These are phyloP conservation scores for Typha latifolia DNA, from an alignment of 176 grass and related monocot genomes.

Conservation along the genomic window DNA sequence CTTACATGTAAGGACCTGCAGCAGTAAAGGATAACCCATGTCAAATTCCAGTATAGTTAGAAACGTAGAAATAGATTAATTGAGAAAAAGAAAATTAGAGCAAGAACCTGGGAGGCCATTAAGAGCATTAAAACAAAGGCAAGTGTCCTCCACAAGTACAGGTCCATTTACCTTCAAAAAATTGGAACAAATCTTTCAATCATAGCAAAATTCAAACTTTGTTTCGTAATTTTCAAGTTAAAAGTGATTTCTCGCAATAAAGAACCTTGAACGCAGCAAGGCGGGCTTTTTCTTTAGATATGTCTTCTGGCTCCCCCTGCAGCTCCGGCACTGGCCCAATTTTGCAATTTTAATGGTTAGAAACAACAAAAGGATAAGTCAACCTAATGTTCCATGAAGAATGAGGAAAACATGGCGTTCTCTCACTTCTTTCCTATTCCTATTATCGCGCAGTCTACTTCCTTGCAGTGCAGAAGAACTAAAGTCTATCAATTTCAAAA, in stretches of 20 bases:
- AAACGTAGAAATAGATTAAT: slow-evolving; percentile 18
- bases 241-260: background rate
- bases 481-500: no score
- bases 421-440: background rate
- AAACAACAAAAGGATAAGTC: background rate
- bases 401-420: background rate
- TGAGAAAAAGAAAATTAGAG: slow-evolving; percentile 14
- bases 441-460: no score
- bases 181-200: background rate
- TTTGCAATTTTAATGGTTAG: background rate
- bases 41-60: slow-evolving; percentile 3
- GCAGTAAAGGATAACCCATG: no score
- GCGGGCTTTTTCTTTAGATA: slow-evolving; percentile 93
- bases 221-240: background rate
- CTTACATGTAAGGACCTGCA: slow-evolving; percentile 97
- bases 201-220: background rate
- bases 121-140: slow-evolving; percentile 95
- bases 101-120: slow-evolving; percentile 78
- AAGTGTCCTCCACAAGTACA: slow-evolving; percentile 94
- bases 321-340: slow-evolving; percentile 70
- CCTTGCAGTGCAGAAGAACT: no score
- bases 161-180: slow-evolving; percentile 67
- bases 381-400: background rate
- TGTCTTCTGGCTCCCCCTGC: slow-evolving; percentile 91
- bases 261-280: slow-evolving; percentile 70